A percentile compares a stretch with the other conserved stretches of the same genome.
Conservation (phyloP, 805 yeast species). For the Candida stauntonica region DNA sequence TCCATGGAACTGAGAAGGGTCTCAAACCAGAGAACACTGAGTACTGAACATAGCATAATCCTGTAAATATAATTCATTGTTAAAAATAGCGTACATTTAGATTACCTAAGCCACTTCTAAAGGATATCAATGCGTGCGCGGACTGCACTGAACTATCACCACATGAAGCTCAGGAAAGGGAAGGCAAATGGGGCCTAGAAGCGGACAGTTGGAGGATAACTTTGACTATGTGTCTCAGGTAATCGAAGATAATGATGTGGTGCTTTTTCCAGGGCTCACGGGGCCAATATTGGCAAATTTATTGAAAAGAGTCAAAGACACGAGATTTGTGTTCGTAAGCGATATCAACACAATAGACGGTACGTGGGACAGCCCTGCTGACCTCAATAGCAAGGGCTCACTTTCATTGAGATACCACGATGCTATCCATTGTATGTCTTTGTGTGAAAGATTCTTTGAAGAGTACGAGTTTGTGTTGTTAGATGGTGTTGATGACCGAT, state of each 20-base stretch:
- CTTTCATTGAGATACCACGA: too few relatives aligned
- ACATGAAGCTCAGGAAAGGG: background rate
- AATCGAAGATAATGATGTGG: background rate
- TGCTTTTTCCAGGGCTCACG: background rate
- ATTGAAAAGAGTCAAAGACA: background rate
- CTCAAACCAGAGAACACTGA: constrained; percentile 24
- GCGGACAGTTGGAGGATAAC: background rate
- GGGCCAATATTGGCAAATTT: background rate
- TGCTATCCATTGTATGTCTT: constrained; percentile 6
- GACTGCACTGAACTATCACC: too few relatives aligned
- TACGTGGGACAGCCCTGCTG: too few relatives aligned
- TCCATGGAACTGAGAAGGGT: constrained; percentile 48
- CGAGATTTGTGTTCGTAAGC: background rate
- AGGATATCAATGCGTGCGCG: background rate
- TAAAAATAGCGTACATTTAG: background rate
- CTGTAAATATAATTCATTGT: background rate
- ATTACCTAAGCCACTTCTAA: background rate
- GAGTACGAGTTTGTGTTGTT: constrained; percentile 10
- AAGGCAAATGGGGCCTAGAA: background rate
- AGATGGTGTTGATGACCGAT: constrained; percentile 12
- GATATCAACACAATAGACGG: too few relatives aligned
- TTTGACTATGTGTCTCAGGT: background rate
- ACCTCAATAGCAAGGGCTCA: too few relatives aligned
- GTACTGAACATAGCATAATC: constrained; percentile 13
- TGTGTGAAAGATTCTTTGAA: background rate